Evolutionary conservation across 805 yeast genomes (phyloP).

Genomic region (Candida endomychidarum): DNA sequence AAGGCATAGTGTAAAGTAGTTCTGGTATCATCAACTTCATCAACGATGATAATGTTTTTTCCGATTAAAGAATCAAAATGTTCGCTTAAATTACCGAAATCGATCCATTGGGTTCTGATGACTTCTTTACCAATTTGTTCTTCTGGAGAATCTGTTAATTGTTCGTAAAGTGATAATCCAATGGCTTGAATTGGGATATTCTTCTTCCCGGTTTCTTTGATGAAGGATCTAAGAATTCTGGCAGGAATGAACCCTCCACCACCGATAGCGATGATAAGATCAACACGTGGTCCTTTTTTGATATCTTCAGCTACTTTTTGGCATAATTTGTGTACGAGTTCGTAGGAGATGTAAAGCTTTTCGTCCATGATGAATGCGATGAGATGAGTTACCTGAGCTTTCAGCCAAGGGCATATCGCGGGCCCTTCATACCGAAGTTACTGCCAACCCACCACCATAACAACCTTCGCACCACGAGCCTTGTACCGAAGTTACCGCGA

Average conservation of each 20-base stretch:
- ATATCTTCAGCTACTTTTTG: constrained; percentile 61
- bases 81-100: constrained; percentile 67
- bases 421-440: no score
- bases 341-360: constrained; percentile 68
- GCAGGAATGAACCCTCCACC: constrained; percentile 77
- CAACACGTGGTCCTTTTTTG: constrained; percentile 45
- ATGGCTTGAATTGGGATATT: constrained; percentile 72
- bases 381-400: constrained; percentile 8
- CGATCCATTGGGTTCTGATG: constrained; percentile 87
- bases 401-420: no score
- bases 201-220: constrained; percentile 57
- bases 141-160: constrained; percentile 39
- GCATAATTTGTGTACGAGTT: constrained; percentile 80
- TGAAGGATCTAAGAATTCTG: constrained; percentile 62
- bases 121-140: constrained; percentile 70
- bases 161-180: constrained; percentile 64
- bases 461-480: no score
- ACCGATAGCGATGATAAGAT: constrained; percentile 65
- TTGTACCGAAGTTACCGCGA: no score
- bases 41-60: constrained; percentile 77
- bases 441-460: no score
- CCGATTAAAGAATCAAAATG: constrained; percentile 78
- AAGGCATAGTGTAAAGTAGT: constrained; percentile 86
- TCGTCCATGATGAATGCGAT: constrained; percentile 20
- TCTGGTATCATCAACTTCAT: constrained; percentile 91